Evolutionary conservation across 164 flowering plant species (phyloP), one percentile per base, ranked within the genome.

Genomic region (Annona squamosa): DNA sequence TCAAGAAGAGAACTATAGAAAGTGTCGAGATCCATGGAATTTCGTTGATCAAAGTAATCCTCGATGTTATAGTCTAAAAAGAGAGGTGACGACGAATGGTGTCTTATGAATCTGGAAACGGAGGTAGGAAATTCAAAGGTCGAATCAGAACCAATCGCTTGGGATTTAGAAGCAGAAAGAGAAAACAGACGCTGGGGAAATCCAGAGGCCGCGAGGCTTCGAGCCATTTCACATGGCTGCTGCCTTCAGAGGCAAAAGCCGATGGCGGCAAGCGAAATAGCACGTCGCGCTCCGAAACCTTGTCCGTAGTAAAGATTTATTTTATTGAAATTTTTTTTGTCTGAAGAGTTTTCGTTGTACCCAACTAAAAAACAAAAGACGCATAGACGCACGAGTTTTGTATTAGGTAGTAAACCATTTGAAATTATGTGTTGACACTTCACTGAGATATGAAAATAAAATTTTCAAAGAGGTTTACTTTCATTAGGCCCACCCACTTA

Each of bases 1-100:
- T 78, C 79, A 1, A 85, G 37, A 1, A 85, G 79, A 65, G 78
- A 74, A 42, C 79, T 69, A 67, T 41, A 77, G 64, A 70, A 85
- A 0, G 73, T 48, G 65, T 83, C 81, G 9, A 73, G 56, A 69
- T 84, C 71, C 26, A 76, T 57, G 72, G 64, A 42, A 37, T 52
- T 43, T 48, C n/a, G 42, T 37, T 46, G 42, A 76, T 61, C 10
- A 12, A 76, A 76, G n/a, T 74, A 70, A 64, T 65, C 75, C 26
- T 65, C 46, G 17, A 41, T 2, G 67, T 48, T 48, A 71, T 66
- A 17, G 48, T 78, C 74, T 12, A 72, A 42, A 65, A 19, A 63
- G 63, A 79, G 74, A 19, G 78, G 42, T 2, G 78, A 79, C 4
- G 77, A 78, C 37, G 71, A 79, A 47, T 72, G 63, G 2, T 67